Evolutionary conservation across 306 rosid genomes (phyloP), one percentile per base, ranked within the genome.

Genomic region (Quercus robur): DNA sequence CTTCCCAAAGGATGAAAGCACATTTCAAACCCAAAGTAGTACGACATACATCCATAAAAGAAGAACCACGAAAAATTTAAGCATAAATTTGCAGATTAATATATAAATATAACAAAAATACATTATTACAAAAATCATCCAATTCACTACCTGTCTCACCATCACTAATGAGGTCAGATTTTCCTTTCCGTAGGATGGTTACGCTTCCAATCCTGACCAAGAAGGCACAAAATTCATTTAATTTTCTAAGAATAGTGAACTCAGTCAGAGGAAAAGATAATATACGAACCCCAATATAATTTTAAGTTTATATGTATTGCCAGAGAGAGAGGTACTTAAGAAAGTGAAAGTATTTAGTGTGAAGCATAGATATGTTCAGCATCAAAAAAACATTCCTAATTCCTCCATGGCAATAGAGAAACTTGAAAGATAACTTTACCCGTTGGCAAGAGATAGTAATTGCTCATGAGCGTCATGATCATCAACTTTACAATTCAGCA

Each of bases 131-230:
- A 76, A 56, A 70, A 78, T 73, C 74, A 59, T 78, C 63, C 76
- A 67, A 70, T 62, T 80, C 80, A 74, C 17, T 84, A 94, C 97
- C 94, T 78, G 91, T 92, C 81, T 86, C 91, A 63, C 96, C 93
- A 77, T 89, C 97, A 78, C 93, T 90, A 54, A 94, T 87, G 78
- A 94, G 86, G 85, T 94, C 98, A 2, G 85, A 84, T 74, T 86
- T 90, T 84, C 97, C 98, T 80, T 94, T 94, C 85, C 84, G 84
- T 21, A 94, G 90, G 77, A 94, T 87, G 66, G 97, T 90, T 77
- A 94, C 89, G 74, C 94, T 90, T 30, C 97, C 97, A 87, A 92
- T 89, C 88, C 97, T 94, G 93, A 83, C 83, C 87, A 83, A 79
- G 25, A 74, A 76, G 18, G 58, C 33, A 68, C 70, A 81, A 78